Conservation (phyloP, 2,329 filamentous ascomycete genomes). For the Claviceps fusiformis region DNA sequence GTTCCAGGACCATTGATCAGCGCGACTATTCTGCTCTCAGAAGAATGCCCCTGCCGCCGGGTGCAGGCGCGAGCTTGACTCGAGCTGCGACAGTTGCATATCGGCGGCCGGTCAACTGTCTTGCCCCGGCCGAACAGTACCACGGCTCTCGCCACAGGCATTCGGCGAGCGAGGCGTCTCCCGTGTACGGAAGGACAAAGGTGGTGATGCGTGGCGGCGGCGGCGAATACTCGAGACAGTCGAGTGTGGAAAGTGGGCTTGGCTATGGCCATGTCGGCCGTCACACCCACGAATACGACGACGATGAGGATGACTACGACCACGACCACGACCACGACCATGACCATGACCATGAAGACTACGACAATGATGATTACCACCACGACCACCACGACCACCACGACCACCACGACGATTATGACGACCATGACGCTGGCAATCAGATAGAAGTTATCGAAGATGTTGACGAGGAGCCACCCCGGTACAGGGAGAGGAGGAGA, state of each 20-base stretch:
- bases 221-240: conserved; percentile 1
- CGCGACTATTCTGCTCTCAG: conserved; percentile 10
- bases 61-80: conserved; percentile 3
- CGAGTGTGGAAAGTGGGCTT: conserved; percentile 2
- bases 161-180: conserved; percentile 9
- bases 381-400: background rate
- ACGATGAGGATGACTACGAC: background rate
- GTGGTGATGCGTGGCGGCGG: background rate
- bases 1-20: conserved; percentile 15
- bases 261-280: background rate
- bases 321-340: background rate
- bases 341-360: too few relatives aligned
- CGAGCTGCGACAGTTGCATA: conserved; percentile 18
- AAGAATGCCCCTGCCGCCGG: conserved; percentile 16
- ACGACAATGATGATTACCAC: background rate
- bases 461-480: conserved; percentile 9
- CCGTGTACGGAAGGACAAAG: conserved; percentile 4
- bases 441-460: conserved; percentile 17
- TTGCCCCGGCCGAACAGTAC: conserved; percentile 12
- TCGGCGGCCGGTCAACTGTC: conserved; percentile 15
- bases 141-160: conserved; percentile 2
- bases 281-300: background rate
- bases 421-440: background rate
- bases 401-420: background rate
- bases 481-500: conserved; percentile 6